A percentile compares a stretch with the other conserved stretches of the same genome.
Conservation (phyloP, 2,329 filamentous ascomycete genomes). For the Penicillium sp. region DNA sequence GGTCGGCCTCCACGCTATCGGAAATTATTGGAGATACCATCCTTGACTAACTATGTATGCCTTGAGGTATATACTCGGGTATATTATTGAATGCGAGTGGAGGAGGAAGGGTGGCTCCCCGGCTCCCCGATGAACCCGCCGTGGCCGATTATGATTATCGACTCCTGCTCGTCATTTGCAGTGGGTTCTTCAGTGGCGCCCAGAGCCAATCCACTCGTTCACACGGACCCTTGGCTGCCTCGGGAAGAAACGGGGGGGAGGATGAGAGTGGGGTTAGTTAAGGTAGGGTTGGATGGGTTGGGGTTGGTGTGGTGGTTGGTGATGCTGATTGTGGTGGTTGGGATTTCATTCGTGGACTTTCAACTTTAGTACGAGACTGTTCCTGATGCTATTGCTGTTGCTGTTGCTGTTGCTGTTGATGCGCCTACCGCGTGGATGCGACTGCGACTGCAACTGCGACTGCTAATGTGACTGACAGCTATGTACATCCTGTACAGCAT, state of each 20-base stretch:
- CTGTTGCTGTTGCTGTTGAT: too few relatives aligned
- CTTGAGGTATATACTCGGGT: background rate
- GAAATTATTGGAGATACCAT: background rate
- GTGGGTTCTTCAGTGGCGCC: slow-evolving; percentile 4
- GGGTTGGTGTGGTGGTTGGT: background rate
- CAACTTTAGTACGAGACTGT: too few relatives aligned
- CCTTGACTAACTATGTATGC: background rate
- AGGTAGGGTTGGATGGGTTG: background rate
- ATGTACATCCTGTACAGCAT: too few relatives aligned
- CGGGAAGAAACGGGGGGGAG: slow-evolving; percentile 1
- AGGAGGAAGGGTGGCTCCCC: background rate
- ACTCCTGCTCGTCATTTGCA: slow-evolving; percentile 3
- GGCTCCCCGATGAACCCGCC: background rate
- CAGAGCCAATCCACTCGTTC: background rate
- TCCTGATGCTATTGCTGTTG: too few relatives aligned
- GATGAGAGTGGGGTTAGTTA: slow-evolving; percentile 10
- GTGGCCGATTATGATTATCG: background rate
- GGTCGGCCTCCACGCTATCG: background rate
- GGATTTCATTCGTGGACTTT: too few relatives aligned
- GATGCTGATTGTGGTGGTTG: background rate
- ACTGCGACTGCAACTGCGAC: too few relatives aligned
- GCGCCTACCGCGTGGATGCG: too few relatives aligned
- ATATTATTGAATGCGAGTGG: background rate
- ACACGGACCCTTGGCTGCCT: slow-evolving; percentile 12
- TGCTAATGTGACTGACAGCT: too few relatives aligned